Percentiles rank a stretch among this genome's conserved stretches.
These are phyloP conservation scores for Eimeria necatrix DNA, from an alignment of 169 alveolate genomes.

Conservation along the genomic window DNA sequence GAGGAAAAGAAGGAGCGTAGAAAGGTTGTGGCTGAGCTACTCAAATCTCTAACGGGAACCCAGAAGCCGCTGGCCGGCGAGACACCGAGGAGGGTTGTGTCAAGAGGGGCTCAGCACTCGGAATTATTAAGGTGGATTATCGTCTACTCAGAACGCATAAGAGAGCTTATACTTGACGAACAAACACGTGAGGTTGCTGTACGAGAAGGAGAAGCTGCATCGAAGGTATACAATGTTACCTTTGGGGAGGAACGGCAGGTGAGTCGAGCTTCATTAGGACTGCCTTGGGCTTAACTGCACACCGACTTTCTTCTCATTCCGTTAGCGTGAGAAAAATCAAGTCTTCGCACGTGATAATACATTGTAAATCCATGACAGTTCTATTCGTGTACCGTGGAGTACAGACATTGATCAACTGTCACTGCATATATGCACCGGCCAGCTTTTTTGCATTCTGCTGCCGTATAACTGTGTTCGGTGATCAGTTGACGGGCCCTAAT, in stretches of 20 bases:
- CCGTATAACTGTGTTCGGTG: no score
- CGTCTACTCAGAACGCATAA: constrained; percentile 56
- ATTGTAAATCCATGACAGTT: no score
- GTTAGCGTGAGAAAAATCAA: no score
- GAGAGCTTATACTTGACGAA: constrained; percentile 44
- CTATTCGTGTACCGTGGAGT: no score
- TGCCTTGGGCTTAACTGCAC: background rate
- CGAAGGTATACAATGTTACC: constrained; percentile 49
- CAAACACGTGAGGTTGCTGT: constrained; percentile 64
- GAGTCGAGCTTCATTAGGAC: background rate
- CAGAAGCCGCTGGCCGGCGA: constrained; percentile 57
- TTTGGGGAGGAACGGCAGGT: constrained; percentile 65
- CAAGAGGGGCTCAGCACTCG: constrained; percentile 62
- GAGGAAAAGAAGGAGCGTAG: constrained; percentile 64
- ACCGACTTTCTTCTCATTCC: background rate
- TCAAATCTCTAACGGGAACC: constrained; percentile 53
- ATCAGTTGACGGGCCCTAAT: constrained; percentile 48
- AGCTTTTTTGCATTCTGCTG: no score
- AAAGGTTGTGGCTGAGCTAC: constrained; percentile 50
- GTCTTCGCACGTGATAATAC: no score
- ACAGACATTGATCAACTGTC: no score
- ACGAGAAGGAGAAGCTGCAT: constrained; percentile 64
- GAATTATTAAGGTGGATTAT: constrained; percentile 66
- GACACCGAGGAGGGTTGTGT: constrained; percentile 41
- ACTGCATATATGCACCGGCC: no score